Evolutionary conservation across 2,329 filamentous ascomycete species (phyloP).

Genomic region (Gyromitra esculenta): DNA sequence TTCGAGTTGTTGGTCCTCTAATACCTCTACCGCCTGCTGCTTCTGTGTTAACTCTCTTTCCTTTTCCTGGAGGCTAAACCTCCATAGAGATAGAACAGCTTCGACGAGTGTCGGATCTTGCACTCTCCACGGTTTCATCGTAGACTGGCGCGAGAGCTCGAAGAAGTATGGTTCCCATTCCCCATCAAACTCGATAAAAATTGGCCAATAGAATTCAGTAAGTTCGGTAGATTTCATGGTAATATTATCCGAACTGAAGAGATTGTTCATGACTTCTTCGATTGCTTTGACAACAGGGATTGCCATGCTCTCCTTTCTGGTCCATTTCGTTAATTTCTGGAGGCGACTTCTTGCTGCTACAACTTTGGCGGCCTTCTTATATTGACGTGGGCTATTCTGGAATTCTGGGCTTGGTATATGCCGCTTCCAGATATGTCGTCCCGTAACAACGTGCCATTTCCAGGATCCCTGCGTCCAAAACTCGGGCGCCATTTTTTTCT

Average conservation of each 20-base stretch:
- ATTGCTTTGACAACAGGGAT: constrained; percentile 12
- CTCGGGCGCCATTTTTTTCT: neutral
- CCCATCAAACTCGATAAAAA: constrained; percentile 29
- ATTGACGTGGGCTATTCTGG: neutral
- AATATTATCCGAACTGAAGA: constrained; percentile 17
- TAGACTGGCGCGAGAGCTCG: constrained; percentile 10
- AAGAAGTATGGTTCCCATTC: constrained; percentile 17
- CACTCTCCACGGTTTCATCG: constrained; percentile 8
- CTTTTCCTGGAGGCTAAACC: constrained; percentile 12
- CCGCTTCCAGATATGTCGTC: neutral
- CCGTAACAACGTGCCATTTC: constrained; percentile 31
- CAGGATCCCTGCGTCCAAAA: constrained; percentile 22
- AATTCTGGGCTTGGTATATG: neutral
- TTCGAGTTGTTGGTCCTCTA: neutral
- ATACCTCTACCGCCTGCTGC: constrained; percentile 7
- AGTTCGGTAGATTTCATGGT: neutral
- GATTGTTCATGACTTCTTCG: constrained; percentile 27
- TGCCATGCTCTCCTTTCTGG: constrained; percentile 23
- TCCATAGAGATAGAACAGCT: constrained; percentile 32
- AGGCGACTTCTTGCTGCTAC: constrained; percentile 28
- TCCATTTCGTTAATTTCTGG: constrained; percentile 19
- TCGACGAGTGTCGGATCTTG: constrained; percentile 2
- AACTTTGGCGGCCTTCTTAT: constrained; percentile 9
- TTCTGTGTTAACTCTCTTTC: neutral
- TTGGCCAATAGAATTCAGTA: constrained; percentile 24